These are phyloP conservation scores for Rhizophagus clarus DNA, from an alignment of 192 early-diverging fungal species.

Conservation along the genomic window DNA sequence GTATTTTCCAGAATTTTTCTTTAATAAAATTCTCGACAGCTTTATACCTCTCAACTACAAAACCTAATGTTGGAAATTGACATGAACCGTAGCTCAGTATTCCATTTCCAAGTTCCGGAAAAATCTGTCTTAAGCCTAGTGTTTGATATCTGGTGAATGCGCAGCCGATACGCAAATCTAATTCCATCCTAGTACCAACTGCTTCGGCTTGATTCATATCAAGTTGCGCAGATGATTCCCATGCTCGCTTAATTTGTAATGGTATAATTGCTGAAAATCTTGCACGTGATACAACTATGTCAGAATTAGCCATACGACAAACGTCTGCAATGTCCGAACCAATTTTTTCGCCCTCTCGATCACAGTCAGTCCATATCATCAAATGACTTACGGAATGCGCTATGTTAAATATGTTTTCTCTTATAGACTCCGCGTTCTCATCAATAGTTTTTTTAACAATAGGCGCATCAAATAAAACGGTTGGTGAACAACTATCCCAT, in stretches of 20 bases:
- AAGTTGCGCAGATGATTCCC: conserved; percentile 39
- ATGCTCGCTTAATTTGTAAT: conserved; percentile 10
- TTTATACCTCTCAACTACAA: conserved; percentile 87
- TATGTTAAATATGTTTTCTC: conserved; percentile 66
- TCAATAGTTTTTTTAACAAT: conserved; percentile 50
- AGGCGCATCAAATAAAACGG: conserved; percentile 67
- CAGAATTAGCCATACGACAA: conserved; percentile 61
- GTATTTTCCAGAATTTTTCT: conserved; percentile 92
- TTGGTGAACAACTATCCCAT: conserved; percentile 67
- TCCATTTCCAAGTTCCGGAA: conserved; percentile 55
- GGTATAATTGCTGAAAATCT: conserved; percentile 86
- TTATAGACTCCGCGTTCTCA: conserved; percentile 56
- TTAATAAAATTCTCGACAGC: conserved; percentile 77
- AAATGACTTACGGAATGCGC: conserved; percentile 64
- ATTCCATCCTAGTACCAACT: conserved; percentile 81
- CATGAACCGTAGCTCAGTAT: conserved; percentile 91
- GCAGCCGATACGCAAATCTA: conserved; percentile 91
- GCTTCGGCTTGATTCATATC: conserved; percentile 77
- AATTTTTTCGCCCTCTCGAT: conserved; percentile 95
- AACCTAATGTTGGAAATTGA: conserved; percentile 96
- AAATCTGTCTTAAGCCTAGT: conserved; percentile 58
- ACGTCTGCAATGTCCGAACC: conserved; percentile 80
- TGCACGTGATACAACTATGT: conserved; percentile 77
- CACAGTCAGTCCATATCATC: conserved; percentile 99
- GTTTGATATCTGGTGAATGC: conserved; percentile 95